Base-by-base conservation (phyloP, 768 basidiomycete species). In the Lactifluus subvellereus region DNA sequence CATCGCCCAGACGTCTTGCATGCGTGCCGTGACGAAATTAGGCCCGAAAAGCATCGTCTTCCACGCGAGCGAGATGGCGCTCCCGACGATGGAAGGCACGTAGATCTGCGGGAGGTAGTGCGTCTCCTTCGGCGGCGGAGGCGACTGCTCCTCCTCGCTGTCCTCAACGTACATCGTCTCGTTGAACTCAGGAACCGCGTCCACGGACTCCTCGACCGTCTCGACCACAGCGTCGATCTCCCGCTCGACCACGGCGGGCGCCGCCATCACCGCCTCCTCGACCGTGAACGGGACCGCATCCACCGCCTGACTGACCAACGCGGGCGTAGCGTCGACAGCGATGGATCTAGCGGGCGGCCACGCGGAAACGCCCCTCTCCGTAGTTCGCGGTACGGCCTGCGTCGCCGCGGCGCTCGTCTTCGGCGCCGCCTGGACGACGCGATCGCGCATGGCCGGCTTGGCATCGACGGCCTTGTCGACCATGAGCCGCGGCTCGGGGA, bases 241-340 rank as follows among this genome's bases (percentile, higher is more conserved):
- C 62, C 66, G 69, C 55, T 70, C 69, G 11, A 71, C 67, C 32
- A 68, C 60, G 14, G 57, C 38, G 11, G 73, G 71, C 45, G 59
- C 59, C 6, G 71, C 73, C 27, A 71, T 70, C 54, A 76, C 60
- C 18, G 72, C 70, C 56, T 71, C 68, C 40, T 80, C 77, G 42
- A 57, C 54, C 22, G 74, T 61, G 42, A 71, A 63, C 1, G 75
- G 74, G 11, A 74, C 75, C 42, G 81, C 81, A 43, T 82, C 79
- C 40, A 85, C 76, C n/a, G 70, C 77, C 18, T 71, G 74, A 40
- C 80, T 80, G 14, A 74, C 71, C 30, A 77, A 75, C 30, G 71
- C 70, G 4, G 85, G 85, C 18, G 75, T 76, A 6, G 85, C 85
- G 63, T 85, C 84, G 59, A 86, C 74, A 32, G 76, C 79, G 22